Percentiles rank a stretch among this genome's conserved stretches.
phyloP scores from a whole-genome alignment of 2,329 filamentous ascomycete genomes.

The Cercospora sp. region DNA sequence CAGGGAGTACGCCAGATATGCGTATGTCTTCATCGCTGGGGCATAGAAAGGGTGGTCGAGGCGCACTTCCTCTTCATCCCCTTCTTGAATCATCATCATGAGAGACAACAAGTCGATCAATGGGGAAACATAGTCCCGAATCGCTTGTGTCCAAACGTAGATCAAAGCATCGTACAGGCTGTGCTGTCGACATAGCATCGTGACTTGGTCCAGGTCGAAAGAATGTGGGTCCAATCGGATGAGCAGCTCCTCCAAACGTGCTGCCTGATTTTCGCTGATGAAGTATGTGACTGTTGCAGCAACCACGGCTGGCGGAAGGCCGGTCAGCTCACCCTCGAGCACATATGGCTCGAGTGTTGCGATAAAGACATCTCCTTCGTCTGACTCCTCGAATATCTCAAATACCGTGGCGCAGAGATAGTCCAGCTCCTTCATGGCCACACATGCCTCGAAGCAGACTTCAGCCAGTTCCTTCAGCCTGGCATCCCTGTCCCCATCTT shows the following conservation, averaged over 20 bases:
- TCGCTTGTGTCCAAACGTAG: conserved; percentile 92
- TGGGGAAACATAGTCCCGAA: conserved; percentile 87
- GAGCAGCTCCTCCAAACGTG: conserved; percentile 86
- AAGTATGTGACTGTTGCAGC: conserved; percentile 85
- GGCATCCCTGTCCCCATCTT: conserved; percentile 50
- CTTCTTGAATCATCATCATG: conserved; percentile 53
- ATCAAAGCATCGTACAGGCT: conserved; percentile 91
- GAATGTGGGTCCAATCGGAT: conserved; percentile 88
- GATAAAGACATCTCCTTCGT: conserved; percentile 73
- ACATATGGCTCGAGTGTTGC: conserved; percentile 88
- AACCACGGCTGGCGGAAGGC: conserved; percentile 77
- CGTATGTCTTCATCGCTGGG: conserved; percentile 86
- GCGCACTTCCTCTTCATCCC: conserved; percentile 58
- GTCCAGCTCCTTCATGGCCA: conserved; percentile 72
- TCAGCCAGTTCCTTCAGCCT: conserved; percentile 77
- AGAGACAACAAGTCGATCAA: conserved; percentile 78
- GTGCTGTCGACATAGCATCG: conserved; percentile 84
- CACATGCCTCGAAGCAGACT: conserved; percentile 79
- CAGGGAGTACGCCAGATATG: conserved; percentile 87
- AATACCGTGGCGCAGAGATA: conserved; percentile 92
- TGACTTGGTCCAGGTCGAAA: conserved; percentile 92
- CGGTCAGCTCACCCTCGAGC: conserved; percentile 70
- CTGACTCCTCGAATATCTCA: conserved; percentile 80
- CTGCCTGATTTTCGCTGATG: conserved; percentile 71
- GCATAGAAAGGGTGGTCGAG: conserved; percentile 52